These are phyloP conservation scores for Ogataea naganishii DNA, from an alignment of 805 yeast species.

Conservation along the genomic window DNA sequence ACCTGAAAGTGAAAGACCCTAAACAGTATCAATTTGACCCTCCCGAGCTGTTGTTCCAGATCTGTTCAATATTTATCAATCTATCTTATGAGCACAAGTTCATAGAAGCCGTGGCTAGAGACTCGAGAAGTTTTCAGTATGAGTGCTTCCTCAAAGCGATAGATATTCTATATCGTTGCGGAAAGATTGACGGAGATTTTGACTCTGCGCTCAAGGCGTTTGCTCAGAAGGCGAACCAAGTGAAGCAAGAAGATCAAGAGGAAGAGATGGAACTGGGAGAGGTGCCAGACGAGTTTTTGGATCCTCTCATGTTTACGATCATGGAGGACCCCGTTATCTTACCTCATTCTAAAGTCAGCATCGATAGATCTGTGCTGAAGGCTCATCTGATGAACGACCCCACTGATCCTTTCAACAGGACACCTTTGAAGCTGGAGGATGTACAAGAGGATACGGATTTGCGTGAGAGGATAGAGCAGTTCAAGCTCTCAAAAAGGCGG, in stretches of 20 bases:
- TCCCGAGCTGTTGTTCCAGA: constrained; percentile 52
- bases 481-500: too few species aligned
- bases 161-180: constrained; percentile 46
- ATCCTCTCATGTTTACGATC: constrained; percentile 91
- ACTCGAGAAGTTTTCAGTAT: constrained; percentile 79
- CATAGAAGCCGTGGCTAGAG: constrained; percentile 75
- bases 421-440: constrained; percentile 84
- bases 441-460: constrained; percentile 72
- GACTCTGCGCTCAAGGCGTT: constrained; percentile 45
- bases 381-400: constrained; percentile 91
- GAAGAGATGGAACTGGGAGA: constrained; percentile 89
- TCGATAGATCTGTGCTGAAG: constrained; percentile 87
- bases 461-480: constrained; percentile 50
- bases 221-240: constrained; percentile 55
- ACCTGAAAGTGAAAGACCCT: constrained; percentile 77
- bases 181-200: constrained; percentile 43
- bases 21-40: constrained; percentile 81
- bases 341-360: constrained; percentile 77
- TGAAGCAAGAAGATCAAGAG: constrained; percentile 56
- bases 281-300: constrained; percentile 91
- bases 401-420: constrained; percentile 94
- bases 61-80: constrained; percentile 71
- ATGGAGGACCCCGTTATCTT: constrained; percentile 96
- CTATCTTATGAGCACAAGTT: constrained; percentile 58
- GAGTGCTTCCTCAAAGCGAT: constrained; percentile 64